Percentiles rank a stretch among this genome's conserved stretches.
Evolutionary conservation across 495 filamentous ascomycete genomes (phyloP).

Genomic region (Pyrenopolyporus hunteri): DNA sequence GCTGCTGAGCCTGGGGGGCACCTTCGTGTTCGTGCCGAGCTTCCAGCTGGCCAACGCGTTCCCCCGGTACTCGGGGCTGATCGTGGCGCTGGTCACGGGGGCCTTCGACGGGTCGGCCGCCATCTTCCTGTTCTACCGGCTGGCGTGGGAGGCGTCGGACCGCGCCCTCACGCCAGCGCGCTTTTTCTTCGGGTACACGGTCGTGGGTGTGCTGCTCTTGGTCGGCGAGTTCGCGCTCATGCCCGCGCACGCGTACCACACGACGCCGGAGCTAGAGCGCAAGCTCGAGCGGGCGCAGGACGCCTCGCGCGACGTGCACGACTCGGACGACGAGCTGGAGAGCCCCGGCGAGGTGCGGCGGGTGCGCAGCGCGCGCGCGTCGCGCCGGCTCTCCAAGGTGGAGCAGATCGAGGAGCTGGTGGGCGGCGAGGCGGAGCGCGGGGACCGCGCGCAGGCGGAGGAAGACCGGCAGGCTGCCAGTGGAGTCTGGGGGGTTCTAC

Average conservation of each 20-base stretch:
- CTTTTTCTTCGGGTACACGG: conserved; percentile 69
- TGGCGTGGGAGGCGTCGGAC: conserved; percentile 60
- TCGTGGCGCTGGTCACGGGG: conserved; percentile 72
- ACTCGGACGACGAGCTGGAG: conserved; percentile 48
- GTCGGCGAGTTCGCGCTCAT: conserved; percentile 64
- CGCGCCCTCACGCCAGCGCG: conserved; percentile 59
- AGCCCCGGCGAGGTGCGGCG: conserved; percentile 40
- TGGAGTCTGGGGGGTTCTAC: conserved; percentile 58
- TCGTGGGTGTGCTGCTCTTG: conserved; percentile 63
- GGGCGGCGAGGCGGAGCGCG: conserved; percentile 48
- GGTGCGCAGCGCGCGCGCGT: conserved; percentile 45
- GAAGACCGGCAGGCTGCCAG: conserved; percentile 59
- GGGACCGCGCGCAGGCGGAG: conserved; percentile 56
- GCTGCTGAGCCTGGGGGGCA: conserved; percentile 69
- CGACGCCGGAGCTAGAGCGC: conserved; percentile 59
- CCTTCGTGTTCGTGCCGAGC: conserved; percentile 72
- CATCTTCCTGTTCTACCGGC: conserved; percentile 68
- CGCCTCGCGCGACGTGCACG: conserved; percentile 44
- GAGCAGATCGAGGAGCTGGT: conserved; percentile 54
- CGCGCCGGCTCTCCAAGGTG: conserved; percentile 38
- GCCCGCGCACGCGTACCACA: conserved; percentile 67
- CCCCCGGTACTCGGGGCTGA: conserved; percentile 66
- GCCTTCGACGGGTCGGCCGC: conserved; percentile 75
- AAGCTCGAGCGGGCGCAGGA: conserved; percentile 46
- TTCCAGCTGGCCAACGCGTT: conserved; percentile 78